Evolutionary conservation across 345 rosid species (phyloP).

Genomic region (Atalantia buxifolia): DNA sequence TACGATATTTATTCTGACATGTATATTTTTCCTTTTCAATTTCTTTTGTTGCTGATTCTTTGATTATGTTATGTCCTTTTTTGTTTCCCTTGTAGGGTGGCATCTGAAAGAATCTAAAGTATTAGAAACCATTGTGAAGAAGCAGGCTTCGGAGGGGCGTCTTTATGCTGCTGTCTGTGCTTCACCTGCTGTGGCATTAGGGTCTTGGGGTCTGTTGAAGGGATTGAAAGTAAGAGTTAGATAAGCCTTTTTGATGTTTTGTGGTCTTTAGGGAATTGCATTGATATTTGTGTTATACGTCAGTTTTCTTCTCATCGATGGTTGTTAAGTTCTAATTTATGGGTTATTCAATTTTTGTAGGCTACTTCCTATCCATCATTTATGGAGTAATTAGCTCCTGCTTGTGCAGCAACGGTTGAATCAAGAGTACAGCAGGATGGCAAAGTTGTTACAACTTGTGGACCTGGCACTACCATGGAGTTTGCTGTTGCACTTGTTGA

Average conservation of each 20-base stretch:
- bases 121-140: constrained; percentile 45
- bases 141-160: constrained; percentile 70
- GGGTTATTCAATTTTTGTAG: constrained; percentile 28
- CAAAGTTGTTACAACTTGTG: constrained; percentile 70
- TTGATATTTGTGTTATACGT: not conserved
- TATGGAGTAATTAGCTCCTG: constrained; percentile 72
- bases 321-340: not conserved
- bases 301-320: not conserved
- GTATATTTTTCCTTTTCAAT: not conserved
- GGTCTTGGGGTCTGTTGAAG: constrained; percentile 84
- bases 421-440: constrained; percentile 88
- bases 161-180: constrained; percentile 86
- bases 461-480: constrained; percentile 92
- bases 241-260: not conserved
- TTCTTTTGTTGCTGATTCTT: not conserved
- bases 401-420: constrained; percentile 57
- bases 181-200: constrained; percentile 80
- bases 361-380: constrained; percentile 87
- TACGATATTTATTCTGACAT: not conserved
- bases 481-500: constrained; percentile 69
- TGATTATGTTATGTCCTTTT: not conserved
- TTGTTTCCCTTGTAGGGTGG: constrained; percentile 56
- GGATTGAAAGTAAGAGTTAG: constrained; percentile 59
- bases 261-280: not conserved
- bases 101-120: constrained; percentile 6